Percentiles rank a stretch among this genome's conserved stretches.
Conservation (phyloP, 768 basidiomycete species). For the Clitopilus hobsonii region DNA sequence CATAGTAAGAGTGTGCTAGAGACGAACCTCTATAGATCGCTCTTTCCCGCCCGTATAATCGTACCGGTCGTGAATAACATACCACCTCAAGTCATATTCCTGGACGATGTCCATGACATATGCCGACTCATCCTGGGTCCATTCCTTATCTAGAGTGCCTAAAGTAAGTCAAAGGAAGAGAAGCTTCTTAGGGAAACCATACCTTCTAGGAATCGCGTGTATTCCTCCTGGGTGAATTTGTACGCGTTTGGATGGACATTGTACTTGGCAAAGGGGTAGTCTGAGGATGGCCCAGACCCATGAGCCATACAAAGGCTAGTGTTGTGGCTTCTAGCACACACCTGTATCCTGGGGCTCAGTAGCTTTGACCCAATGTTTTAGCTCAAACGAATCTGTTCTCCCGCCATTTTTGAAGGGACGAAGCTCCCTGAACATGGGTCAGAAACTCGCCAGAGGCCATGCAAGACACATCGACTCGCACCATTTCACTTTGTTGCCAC, state of each 20-base stretch:
- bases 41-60: slow-evolving; percentile 52
- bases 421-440: slow-evolving; percentile 60
- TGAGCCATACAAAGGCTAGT: too few species aligned
- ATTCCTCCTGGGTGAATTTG: slow-evolving; percentile 85
- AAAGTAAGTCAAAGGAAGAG: neutral
- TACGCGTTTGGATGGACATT: slow-evolving; percentile 62
- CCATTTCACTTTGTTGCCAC: slow-evolving; percentile 69
- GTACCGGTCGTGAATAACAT: slow-evolving; percentile 88
- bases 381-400: slow-evolving; percentile 61
- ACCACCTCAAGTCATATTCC: slow-evolving; percentile 86
- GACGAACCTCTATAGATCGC: slow-evolving; percentile 68
- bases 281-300: too few species aligned
- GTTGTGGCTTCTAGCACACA: slow-evolving; percentile 24
- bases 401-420: slow-evolving; percentile 68
- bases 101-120: slow-evolving; percentile 79
- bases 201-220: slow-evolving; percentile 76
- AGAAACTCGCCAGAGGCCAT: too few species aligned
- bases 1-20: neutral
- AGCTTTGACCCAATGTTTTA: slow-evolving; percentile 82
- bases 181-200: slow-evolving; percentile 7
- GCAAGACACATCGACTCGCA: slow-evolving; percentile 23
- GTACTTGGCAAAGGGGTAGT: slow-evolving; percentile 82
- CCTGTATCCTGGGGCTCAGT: slow-evolving; percentile 50
- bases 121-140: slow-evolving; percentile 93
- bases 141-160: slow-evolving; percentile 56